These are phyloP conservation scores for Chalara sp. DNA, from an alignment of 2,329 filamentous ascomycete genomes.

Conservation along the genomic window DNA sequence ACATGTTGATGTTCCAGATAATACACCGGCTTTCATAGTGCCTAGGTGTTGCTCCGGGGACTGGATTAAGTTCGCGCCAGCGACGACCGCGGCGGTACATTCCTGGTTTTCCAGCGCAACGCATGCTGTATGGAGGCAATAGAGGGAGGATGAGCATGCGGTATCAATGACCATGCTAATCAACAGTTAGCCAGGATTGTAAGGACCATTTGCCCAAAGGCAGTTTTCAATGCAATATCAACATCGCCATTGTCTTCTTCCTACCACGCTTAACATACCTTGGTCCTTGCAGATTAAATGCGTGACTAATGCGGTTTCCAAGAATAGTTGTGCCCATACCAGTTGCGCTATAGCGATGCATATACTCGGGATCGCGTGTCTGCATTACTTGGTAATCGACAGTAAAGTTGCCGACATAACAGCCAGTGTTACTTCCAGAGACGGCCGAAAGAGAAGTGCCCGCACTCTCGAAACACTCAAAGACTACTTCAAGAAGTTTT, in stretches of 20 bases:
- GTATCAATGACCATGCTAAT: conserved; percentile 27
- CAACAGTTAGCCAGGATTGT: too few relatives aligned
- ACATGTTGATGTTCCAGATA: conserved; percentile 39
- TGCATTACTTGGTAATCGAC: conserved; percentile 11
- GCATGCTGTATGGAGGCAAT: conserved; percentile 45
- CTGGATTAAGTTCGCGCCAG: conserved; percentile 13
- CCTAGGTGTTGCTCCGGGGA: conserved; percentile 11
- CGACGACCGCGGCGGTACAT: conserved; percentile 23
- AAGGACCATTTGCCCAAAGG: too few relatives aligned
- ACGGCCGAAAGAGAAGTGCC: conserved; percentile 17
- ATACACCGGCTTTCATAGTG: conserved; percentile 9
- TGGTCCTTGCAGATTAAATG: conserved; percentile 26
- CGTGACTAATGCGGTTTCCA: conserved; percentile 27
- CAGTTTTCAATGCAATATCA: too few relatives aligned
- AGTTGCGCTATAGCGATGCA: conserved; percentile 23
- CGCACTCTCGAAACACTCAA: conserved; percentile 21
- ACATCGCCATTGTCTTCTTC: not conserved
- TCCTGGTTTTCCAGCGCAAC: conserved; percentile 40
- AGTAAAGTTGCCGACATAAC: conserved; percentile 17
- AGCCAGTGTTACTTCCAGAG: conserved; percentile 13
- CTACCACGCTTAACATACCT: not conserved
- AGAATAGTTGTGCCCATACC: conserved; percentile 6
- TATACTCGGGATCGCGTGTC: conserved; percentile 9
- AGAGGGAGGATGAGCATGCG: conserved; percentile 50
- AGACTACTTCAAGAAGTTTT: conserved; percentile 22